Evolutionary conservation across 2,329 filamentous ascomycete species (phyloP), one percentile per base, ranked within the genome.

Genomic region (Arthroderma sp.): DNA sequence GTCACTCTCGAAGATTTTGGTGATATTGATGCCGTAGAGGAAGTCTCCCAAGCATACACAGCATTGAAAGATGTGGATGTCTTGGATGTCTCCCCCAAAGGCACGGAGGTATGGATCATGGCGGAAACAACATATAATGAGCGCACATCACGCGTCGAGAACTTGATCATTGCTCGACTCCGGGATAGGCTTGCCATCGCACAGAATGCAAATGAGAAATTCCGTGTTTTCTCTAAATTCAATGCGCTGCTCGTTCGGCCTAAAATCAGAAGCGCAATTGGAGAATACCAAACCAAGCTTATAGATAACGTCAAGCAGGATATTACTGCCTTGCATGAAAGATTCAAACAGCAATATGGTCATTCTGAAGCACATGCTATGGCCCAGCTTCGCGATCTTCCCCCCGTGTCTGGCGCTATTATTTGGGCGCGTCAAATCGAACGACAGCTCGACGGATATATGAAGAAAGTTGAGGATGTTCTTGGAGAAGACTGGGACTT

Each of bases 161-260:
- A 98, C 65, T 95, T 91, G 3, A 98, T 99, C 63, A 99, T 99
- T 61, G 87, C 91, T 31, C 78, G 87, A 44, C 73, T 98, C 30
- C 78, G 91, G 57, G 91, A 98, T 64, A 83, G 91, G 47, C 74
- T 98, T 45, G 91, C 88, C 9, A 94, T 87, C 5, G 89, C 91
- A 8, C 95, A 94, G 72, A 94, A 87, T 50, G 91, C 91, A 36
- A 96, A 94, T 60, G 93, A 98, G 66, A 99, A 98, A 91, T 99
- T 99, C 64, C 84, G 93, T 44, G 91, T 99, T 49, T 98, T 98
- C 63, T 96, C 91, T 43, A 96, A 96, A 61, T 99, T 99, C 75
- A 99, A 99, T 61, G 91, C 91, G 1, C 80, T 99, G 29, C 94
- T 99, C 55, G 89, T 99, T 46, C 80, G 91, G 48, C 91, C 91